A percentile compares a stretch with the other conserved stretches of the same genome.
Evolutionary conservation across 2,329 filamentous ascomycete species (phyloP).

Genomic region (Exophiala alcalophila): DNA sequence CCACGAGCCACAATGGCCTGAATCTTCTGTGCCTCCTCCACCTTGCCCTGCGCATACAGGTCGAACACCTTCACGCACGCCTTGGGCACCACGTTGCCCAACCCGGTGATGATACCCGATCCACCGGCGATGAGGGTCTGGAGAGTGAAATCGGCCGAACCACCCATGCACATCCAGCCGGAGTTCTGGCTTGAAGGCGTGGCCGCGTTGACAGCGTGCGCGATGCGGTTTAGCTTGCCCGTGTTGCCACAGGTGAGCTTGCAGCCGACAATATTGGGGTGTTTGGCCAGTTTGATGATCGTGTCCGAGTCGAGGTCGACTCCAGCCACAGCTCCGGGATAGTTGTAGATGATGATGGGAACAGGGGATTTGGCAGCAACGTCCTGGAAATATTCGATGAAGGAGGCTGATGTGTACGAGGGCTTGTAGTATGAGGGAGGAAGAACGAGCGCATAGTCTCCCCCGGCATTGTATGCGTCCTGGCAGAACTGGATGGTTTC

Average conservation of each 20-base stretch:
- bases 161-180: conserved; percentile 69
- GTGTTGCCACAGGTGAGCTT: conserved; percentile 74
- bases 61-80: conserved; percentile 60
- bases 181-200: conserved; percentile 49
- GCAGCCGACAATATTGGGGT: conserved; percentile 65
- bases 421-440: conserved; percentile 73
- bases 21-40: conserved; percentile 59
- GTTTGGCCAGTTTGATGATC: conserved; percentile 56
- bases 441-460: conserved; percentile 72
- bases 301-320: conserved; percentile 66
- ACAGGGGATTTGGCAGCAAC: conserved; percentile 61
- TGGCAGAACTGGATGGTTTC: conserved; percentile 68
- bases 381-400: conserved; percentile 63
- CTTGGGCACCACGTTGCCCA: conserved; percentile 68
- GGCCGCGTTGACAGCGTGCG: conserved; percentile 43
- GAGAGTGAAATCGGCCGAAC: conserved; percentile 70
- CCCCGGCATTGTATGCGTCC: conserved; percentile 67
- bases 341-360: conserved; percentile 70
- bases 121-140: conserved; percentile 68
- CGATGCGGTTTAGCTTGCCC: conserved; percentile 66
- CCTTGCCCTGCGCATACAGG: conserved; percentile 59
- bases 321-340: conserved; percentile 64
- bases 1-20: conserved; percentile 65
- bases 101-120: conserved; percentile 67
- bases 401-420: conserved; percentile 59